A percentile compares a stretch with the other conserved stretches of the same genome.
Conservation (phyloP, 345 rosid species). For the Moricandia moricandioides region DNA sequence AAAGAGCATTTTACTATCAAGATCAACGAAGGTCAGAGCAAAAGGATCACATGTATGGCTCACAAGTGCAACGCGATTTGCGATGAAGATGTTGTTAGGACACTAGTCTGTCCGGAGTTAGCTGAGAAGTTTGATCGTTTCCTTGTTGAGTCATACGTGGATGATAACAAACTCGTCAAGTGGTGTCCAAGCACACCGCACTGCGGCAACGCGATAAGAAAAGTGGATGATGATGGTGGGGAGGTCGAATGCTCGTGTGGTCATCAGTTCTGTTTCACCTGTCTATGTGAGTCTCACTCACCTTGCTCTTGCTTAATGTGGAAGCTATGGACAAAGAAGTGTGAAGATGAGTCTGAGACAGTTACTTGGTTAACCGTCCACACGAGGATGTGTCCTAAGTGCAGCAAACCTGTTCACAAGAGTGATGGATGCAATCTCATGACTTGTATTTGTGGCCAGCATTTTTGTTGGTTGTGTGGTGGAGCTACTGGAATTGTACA, state of each 20-base stretch:
- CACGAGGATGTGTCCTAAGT: constrained; percentile 64
- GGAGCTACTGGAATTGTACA: constrained; percentile 52
- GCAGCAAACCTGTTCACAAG: constrained; percentile 55
- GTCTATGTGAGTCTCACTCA: constrained; percentile 76
- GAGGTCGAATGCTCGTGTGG: constrained; percentile 96
- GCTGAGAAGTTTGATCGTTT: constrained; percentile 84
- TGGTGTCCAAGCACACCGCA: constrained; percentile 98
- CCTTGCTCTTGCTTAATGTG: constrained; percentile 97
- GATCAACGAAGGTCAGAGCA: constrained; percentile 91
- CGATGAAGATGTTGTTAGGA: constrained; percentile 76
- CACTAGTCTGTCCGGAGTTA: constrained; percentile 73
- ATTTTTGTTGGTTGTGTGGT: constrained; percentile 73
- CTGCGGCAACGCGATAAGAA: constrained; percentile 87
- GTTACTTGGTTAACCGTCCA: constrained; percentile 53
- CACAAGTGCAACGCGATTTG: constrained; percentile 80
- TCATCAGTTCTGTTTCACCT: constrained; percentile 78
- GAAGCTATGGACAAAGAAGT: constrained; percentile 86
- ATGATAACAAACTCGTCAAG: constrained; percentile 90
- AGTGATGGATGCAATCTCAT: constrained; percentile 66
- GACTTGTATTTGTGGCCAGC: constrained; percentile 54
- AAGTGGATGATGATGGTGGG: constrained; percentile 65
- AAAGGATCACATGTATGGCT: constrained; percentile 88
- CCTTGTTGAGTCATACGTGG: constrained; percentile 93
- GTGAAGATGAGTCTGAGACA: constrained; percentile 53
- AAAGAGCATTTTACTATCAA: constrained; percentile 78